Percentiles rank a stretch among this genome's conserved stretches.
Evolutionary conservation across 2,329 filamentous ascomycete species (phyloP).

Genomic region (Westerdykella aurantiaca): DNA sequence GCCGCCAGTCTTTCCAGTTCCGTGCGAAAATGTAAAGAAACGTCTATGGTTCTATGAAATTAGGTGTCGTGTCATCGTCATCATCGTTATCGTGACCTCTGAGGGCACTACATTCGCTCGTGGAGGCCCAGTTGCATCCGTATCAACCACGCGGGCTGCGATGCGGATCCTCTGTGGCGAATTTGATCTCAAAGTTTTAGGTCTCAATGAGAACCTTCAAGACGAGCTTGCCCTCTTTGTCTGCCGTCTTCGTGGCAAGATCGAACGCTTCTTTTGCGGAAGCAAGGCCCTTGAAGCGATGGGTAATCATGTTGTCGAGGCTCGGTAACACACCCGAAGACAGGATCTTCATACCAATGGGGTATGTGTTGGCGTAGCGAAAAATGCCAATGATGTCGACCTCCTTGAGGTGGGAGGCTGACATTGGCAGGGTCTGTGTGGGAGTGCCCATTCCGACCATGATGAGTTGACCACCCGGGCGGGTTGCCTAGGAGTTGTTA

Average conservation of each 20-base stretch:
- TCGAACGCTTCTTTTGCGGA: constrained; percentile 49
- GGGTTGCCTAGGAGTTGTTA: constrained; percentile 31
- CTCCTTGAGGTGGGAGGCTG: constrained; percentile 51
- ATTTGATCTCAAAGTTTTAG: constrained; percentile 5
- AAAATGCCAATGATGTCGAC: constrained; percentile 55
- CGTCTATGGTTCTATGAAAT: no score
- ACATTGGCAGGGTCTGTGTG: constrained; percentile 50
- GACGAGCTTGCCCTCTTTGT: constrained; percentile 48
- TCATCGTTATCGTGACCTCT: neutral
- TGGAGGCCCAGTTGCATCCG: no score
- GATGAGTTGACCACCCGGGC: constrained; percentile 48
- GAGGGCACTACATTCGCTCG: no score
- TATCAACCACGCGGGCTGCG: neutral
- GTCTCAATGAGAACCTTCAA: constrained; percentile 45
- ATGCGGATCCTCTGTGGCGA: neutral
- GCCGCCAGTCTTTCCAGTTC: no score
- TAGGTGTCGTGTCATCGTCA: constrained; percentile 1
- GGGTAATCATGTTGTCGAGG: constrained; percentile 51
- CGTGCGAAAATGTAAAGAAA: no score
- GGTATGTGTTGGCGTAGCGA: constrained; percentile 51
- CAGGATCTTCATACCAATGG: constrained; percentile 49
- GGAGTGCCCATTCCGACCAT: constrained; percentile 55
- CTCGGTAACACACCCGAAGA: constrained; percentile 46
- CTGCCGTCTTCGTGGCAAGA: constrained; percentile 46
- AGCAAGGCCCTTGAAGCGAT: constrained; percentile 43